A percentile compares a stretch with the other conserved stretches of the same genome.
Evolutionary conservation across 441 rosid species (phyloP).

Genomic region (Corymbia calophylla): DNA sequence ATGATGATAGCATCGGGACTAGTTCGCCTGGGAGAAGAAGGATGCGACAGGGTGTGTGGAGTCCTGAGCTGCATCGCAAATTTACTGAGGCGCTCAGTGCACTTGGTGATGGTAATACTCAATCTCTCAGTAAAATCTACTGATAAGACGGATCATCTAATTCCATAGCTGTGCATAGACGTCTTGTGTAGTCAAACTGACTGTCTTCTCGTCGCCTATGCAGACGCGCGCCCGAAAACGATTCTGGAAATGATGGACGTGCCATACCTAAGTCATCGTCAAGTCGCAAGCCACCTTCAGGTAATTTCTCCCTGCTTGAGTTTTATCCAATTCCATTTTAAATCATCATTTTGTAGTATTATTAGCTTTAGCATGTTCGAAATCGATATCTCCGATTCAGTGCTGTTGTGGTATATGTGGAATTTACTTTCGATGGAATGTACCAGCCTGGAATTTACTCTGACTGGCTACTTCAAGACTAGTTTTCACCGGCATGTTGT

Average conservation of each 20-base stretch:
- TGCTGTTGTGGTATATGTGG: not conserved
- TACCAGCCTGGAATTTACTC: not conserved
- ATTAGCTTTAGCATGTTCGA: not conserved
- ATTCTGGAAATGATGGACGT: constrained; percentile 34
- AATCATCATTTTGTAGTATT: not conserved
- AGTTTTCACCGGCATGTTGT: not conserved
- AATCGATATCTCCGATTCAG: not conserved
- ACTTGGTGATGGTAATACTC: constrained; percentile 21
- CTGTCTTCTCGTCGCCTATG: not conserved
- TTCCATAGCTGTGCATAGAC: not conserved
- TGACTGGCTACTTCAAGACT: not conserved
- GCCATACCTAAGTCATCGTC: constrained; percentile 32
- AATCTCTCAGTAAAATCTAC: not conserved
- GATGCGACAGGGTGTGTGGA: constrained; percentile 23
- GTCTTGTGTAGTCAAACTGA: not conserved
- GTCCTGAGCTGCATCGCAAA: constrained; percentile 30
- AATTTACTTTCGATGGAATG: not conserved
- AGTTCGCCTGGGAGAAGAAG: not conserved
- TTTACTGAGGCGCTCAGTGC: constrained; percentile 30
- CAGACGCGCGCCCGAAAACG: constrained; percentile 42
- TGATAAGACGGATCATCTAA: constrained; percentile 9
- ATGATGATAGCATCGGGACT: not conserved
- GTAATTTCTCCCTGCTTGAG: constrained; percentile 12
- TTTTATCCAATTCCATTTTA: not conserved
- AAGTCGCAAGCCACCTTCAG: constrained; percentile 62